These are phyloP conservation scores for Amphicarpaea edgeworthii DNA, from an alignment of 306 rosid species.

Conservation along the genomic window DNA sequence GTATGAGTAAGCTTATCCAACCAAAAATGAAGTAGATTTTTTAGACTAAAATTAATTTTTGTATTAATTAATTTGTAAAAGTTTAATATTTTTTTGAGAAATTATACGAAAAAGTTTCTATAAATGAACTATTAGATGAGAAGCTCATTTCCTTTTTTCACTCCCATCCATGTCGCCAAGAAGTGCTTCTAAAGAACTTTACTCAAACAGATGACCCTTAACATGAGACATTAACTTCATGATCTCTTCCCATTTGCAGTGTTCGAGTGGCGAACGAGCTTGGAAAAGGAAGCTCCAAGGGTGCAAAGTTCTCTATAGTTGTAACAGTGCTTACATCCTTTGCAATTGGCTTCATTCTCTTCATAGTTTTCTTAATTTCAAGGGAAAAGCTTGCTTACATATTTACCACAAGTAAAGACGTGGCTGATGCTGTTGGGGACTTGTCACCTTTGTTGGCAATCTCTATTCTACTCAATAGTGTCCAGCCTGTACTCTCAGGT, in stretches of 20 bases:
- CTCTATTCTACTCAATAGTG: conserved; percentile 60
- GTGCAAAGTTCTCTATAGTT: conserved; percentile 55
- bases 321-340: conserved; percentile 54
- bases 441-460: conserved; percentile 55
- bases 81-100: too few species aligned
- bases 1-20: too few species aligned
- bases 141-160: too few species aligned
- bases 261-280: conserved; percentile 67
- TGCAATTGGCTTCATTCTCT: conserved; percentile 47
- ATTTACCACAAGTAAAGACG: conserved; percentile 52
- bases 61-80: too few species aligned
- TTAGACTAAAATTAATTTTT: too few species aligned
- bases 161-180: too few species aligned
- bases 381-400: conserved; percentile 55
- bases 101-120: too few species aligned
- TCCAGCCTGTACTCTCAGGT: conserved; percentile 68
- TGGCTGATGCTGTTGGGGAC: conserved; percentile 50
- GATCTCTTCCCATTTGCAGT: conserved; percentile 46
- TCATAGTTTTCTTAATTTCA: conserved; percentile 52
- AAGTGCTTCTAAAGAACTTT: too few species aligned
- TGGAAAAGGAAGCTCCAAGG: conserved; percentile 60
- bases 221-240: neutral
- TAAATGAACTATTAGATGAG: too few species aligned
- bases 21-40: too few species aligned
- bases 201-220: too few species aligned